A percentile compares a stretch with the other conserved stretches of the same genome.
Evolutionary conservation across 306 rosid species (phyloP).

Genomic region (Canavalia gladiata): DNA sequence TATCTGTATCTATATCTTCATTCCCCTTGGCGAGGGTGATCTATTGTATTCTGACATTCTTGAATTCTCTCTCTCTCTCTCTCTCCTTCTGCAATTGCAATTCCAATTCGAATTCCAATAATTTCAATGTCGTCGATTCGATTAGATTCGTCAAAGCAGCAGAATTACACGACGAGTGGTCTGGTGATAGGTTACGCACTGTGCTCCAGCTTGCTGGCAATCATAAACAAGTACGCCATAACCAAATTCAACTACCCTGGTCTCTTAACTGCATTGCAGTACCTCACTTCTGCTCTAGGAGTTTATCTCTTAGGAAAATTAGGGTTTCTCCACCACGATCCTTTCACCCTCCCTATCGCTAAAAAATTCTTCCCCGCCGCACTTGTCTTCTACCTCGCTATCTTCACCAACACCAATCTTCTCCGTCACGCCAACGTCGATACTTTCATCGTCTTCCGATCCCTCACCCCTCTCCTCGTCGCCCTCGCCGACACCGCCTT

Average conservation of each 20-base stretch:
- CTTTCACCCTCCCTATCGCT: conserved; percentile 74
- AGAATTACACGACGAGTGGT: conserved; percentile 69
- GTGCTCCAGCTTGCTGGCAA: conserved; percentile 92
- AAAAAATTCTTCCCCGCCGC: conserved; percentile 95
- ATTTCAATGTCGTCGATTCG: conserved; percentile 62
- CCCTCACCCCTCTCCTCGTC: conserved; percentile 90
- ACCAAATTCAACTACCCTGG: conserved; percentile 95
- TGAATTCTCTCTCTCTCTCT: too few species aligned
- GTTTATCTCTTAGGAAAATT: conserved; percentile 81
- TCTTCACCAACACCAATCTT: conserved; percentile 95
- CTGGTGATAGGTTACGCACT: conserved; percentile 88
- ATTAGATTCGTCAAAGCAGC: conserved; percentile 64
- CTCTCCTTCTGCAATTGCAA: too few species aligned
- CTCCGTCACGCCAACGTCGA: conserved; percentile 97
- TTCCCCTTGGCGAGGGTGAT: neutral
- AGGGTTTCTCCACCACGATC: conserved; percentile 85
- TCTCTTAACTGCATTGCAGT: conserved; percentile 86
- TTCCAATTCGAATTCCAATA: neutral
- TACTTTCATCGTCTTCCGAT: conserved; percentile 92
- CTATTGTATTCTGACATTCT: neutral
- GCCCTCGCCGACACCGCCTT: conserved; percentile 89
- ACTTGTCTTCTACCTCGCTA: conserved; percentile 85
- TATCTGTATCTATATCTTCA: neutral
- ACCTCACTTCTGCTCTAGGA: conserved; percentile 83
- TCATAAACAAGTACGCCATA: conserved; percentile 93